Percentiles rank a stretch among this genome's conserved stretches.
Evolutionary conservation across 2,329 filamentous ascomycete species (phyloP).

Genomic region (Aspergillus japonicus): DNA sequence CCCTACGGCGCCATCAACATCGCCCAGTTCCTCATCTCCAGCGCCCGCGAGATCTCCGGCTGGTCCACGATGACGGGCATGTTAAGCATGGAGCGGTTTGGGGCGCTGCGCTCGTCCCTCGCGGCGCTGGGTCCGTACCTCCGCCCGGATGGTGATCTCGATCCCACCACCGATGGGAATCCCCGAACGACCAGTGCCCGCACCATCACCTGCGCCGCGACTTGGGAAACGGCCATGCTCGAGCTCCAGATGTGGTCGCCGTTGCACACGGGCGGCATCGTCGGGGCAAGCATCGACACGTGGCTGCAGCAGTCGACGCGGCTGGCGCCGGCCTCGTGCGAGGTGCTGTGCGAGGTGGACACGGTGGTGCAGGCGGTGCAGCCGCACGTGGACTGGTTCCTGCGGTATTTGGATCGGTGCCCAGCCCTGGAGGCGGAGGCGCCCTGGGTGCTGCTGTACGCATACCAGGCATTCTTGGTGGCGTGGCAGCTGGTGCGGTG

Average conservation of each 20-base stretch:
- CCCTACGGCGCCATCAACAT: slow-evolving; percentile 46
- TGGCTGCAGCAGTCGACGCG: slow-evolving; percentile 34
- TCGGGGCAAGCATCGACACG: slow-evolving; percentile 38
- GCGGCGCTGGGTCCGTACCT: too few relatives aligned
- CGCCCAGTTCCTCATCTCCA: slow-evolving; percentile 44
- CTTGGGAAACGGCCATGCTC: slow-evolving; percentile 46
- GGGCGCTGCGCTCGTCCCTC: slow-evolving; percentile 28
- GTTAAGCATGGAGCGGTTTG: slow-evolving; percentile 42
- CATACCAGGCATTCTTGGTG: slow-evolving; percentile 44
- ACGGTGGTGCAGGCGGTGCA: slow-evolving; percentile 30
- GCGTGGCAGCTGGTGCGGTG: slow-evolving; percentile 40
- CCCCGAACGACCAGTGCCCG: too few relatives aligned
- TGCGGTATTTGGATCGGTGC: too few relatives aligned
- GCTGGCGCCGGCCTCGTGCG: slow-evolving; percentile 29
- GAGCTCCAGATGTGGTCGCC: slow-evolving; percentile 46
- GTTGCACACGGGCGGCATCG: slow-evolving; percentile 41
- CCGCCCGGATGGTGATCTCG: too few relatives aligned
- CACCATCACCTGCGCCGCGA: slow-evolving; percentile 31
- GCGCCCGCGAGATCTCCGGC: slow-evolving; percentile 44
- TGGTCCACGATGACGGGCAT: slow-evolving; percentile 47
- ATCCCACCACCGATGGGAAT: too few relatives aligned
- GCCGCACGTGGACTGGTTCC: slow-evolving; percentile 33
- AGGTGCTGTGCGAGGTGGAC: slow-evolving; percentile 38
- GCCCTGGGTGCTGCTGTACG: slow-evolving; percentile 29
- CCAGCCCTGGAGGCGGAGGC: too few relatives aligned